Evolutionary conservation across 1,139 yeast species (phyloP), one percentile per base, ranked within the genome.

Genomic region (Saccharomyces hybrid): DNA sequence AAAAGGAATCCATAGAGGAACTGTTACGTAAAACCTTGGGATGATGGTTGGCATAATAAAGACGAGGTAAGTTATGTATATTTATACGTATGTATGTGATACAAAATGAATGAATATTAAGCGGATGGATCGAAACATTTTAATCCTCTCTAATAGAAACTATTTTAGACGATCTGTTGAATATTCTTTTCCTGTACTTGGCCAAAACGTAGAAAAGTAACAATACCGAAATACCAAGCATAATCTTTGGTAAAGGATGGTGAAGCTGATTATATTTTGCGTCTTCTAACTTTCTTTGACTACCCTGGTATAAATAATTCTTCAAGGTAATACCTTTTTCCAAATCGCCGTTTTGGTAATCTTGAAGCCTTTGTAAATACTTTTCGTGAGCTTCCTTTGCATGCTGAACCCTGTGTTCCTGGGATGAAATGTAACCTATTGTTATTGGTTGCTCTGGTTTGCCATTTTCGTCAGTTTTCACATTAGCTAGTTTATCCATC

Each of bases 401-500:
- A 42, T 62, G 55, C 14, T 58, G 58, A 19, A 65, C 50, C 23
- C 52, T 58, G 48, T 65, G 53, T 31, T 61, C 62, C 31, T 63
- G 65, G 13, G 60, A 60, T 32, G 57, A 52, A 1, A 59, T 42
- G 52, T 62, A 64, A 26, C 70, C 69, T 53, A 81, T 77, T 62
- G 70, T 76, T 53, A 82, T 72, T 48, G 75, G 78, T 66, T 62
- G 72, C 27, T 66, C 64, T 46, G 87, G 87, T 61, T 71, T 58
- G 48, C 57, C 55, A 5, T 58, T 49, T 5, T 50, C 57, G 52
- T 70, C 65, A 34, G 82, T 78, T 64, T 78, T 73, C 55, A 77
- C 80, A 55, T 72, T 72, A 65, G 82, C 86, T 13, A 72, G 75
- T 61, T 75, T 70, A 54, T 78, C 76, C 16, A 69, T 75, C 41